Evolutionary conservation across 345 rosid genomes (phyloP).

Genomic region (Moricandia moricandioides): DNA sequence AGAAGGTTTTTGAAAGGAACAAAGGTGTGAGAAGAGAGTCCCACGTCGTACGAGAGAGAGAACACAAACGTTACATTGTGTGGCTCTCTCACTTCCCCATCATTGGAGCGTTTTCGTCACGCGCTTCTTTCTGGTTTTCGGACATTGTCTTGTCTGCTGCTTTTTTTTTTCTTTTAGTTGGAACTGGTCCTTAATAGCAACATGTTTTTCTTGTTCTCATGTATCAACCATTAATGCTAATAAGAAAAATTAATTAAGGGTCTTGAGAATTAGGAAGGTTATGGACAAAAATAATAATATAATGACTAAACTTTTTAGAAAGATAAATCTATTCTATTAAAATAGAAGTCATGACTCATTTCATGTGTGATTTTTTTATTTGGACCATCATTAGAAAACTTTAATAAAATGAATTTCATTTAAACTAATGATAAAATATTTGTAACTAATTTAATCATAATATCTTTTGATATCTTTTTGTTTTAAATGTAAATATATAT

Average conservation of each 20-base stretch:
- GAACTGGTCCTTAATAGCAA: constrained; percentile 25
- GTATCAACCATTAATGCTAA: neutral
- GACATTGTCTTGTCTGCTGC: constrained; percentile 40
- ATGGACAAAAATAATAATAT: no score
- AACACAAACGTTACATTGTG: constrained; percentile 35
- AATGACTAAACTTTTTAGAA: neutral
- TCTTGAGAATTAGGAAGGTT: no score
- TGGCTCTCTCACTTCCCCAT: constrained; percentile 43
- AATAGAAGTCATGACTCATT: no score
- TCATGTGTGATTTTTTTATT: no score
- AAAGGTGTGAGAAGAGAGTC: constrained; percentile 42
- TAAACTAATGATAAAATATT: no score
- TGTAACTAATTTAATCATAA: no score
- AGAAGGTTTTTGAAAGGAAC: constrained; percentile 40
- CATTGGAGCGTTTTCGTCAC: constrained; percentile 58
- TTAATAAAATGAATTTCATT: no score
- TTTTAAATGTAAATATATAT: no score
- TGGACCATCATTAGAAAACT: no score
- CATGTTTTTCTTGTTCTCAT: neutral
- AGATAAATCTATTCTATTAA: no score
- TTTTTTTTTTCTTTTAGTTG: constrained; percentile 6
- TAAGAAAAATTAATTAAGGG: no score
- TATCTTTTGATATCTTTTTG: no score
- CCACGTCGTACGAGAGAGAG: constrained; percentile 56
- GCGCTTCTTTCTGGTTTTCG: constrained; percentile 46